Evolutionary conservation across 371 early-diverging fungal species (phyloP), one percentile per base, ranked within the genome.

Genomic region (Mucor circinelloides): DNA sequence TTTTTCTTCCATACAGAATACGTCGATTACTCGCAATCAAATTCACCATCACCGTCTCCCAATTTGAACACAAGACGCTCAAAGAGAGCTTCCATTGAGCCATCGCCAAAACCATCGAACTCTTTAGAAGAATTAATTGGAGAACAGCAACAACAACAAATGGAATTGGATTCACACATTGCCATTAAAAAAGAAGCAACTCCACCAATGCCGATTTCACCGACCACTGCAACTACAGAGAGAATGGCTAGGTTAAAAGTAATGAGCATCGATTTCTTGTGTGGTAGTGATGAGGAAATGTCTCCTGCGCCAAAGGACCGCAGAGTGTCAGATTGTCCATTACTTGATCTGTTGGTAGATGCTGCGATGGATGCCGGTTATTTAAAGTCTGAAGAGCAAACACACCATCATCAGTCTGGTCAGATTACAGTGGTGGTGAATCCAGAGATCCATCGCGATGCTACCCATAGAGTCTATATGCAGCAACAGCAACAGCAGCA

Each of bases 241-340:
- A 58, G 52, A 15, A 58, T 34, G 58, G 58, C 65, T 7, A 28
- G 67, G 17, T 25, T 60, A 13, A 65, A 68, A 48, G 81, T 79
- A 5, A 82, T 82, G 82, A 79, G 78, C 19, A 82, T 82, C 28
- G 71, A 74, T 54, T 82, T 82, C 69, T 54, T 82, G 28, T 82
- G 82, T 38, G 60, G 68, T 6, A 66, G 67, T 36, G 71, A 72
- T 6, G 58, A 57, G 25, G 50, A 46, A 8, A 50, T 56, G n/a
- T 56, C 56, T 15, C 56, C 56, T 31, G 31, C 27, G 2, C 19
- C n/a, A 36, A 42, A 63, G 13, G 55, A 56, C 36, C 38, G 36
- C 25, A 57, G 62, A 57, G 31, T 42, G n/a, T 60, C 69, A 6
- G 67, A 67, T 13, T 64, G 66, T 55, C 75, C 72, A 48, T 68